phyloP scores from a whole-genome alignment of 2,329 filamentous ascomycete species.

The Fusarium metavorans region DNA sequence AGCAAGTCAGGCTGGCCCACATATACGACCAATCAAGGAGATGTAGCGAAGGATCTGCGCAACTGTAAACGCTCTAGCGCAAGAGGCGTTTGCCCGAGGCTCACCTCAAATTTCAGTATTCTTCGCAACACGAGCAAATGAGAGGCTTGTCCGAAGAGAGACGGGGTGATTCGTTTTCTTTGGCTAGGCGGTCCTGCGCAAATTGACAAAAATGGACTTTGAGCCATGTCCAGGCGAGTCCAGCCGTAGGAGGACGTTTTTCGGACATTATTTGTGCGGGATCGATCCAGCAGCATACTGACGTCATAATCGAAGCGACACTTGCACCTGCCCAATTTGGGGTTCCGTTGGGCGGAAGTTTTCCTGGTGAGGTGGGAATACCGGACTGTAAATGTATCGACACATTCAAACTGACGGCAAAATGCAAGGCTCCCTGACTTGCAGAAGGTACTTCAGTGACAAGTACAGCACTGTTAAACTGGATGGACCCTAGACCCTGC shows the following conservation, averaged over 20 bases:
- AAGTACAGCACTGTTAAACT: not conserved
- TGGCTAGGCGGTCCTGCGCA: not conserved
- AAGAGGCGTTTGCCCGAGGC: not conserved
- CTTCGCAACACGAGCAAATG: not conserved
- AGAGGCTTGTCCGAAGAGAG: not conserved
- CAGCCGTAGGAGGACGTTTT: not conserved
- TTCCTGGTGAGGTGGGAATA: not conserved
- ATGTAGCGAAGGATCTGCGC: conserved; percentile 4
- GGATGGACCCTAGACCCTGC: conserved; percentile 3
- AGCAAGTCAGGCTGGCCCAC: conserved; percentile 1
- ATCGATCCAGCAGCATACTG: conserved; percentile 1
- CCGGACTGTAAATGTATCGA: not conserved
- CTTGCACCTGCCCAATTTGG: conserved; percentile 28
- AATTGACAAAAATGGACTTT: not conserved
- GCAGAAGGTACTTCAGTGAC: not conserved
- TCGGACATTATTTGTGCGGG: not conserved
- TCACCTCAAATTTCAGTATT: not conserved
- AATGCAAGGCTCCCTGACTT: not conserved
- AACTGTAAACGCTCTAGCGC: conserved; percentile 1
- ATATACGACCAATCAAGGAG: not conserved
- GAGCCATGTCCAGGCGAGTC: not conserved
- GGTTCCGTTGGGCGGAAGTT: conserved; percentile 3
- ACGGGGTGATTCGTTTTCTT: not conserved
- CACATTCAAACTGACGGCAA: not conserved
- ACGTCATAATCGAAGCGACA: conserved; percentile 25